Evolutionary conservation across 2,329 filamentous ascomycete species (phyloP).

Genomic region (Pseudocercospora fijiensis): DNA sequence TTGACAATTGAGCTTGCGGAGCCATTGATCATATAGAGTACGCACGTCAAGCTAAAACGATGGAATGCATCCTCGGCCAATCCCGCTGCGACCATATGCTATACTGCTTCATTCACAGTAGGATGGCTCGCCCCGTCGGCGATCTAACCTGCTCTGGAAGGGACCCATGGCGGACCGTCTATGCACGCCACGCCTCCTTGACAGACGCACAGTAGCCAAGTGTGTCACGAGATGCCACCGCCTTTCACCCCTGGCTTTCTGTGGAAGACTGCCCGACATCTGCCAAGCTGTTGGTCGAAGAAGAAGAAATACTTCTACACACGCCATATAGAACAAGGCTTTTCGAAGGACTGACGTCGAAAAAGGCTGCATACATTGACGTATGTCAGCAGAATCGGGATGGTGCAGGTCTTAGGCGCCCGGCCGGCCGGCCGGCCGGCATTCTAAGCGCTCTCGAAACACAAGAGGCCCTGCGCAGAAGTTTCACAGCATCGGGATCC

Average conservation of each 20-base stretch:
- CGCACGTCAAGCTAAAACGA: not conserved
- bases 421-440: not conserved
- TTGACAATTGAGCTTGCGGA: not conserved
- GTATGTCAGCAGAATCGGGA: not conserved
- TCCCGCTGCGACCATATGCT: not conserved
- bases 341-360: not conserved
- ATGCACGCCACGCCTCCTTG: not conserved
- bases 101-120: not conserved
- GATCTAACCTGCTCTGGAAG: not conserved
- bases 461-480: not conserved
- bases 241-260: not conserved
- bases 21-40: not conserved
- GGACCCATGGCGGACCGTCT: not conserved
- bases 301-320: not conserved
- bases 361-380: not conserved
- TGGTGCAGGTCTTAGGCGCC: not conserved
- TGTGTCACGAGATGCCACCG: not conserved
- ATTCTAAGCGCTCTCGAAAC: not conserved
- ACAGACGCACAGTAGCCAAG: not conserved
- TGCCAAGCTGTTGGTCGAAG: not conserved
- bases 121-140: not conserved
- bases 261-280: not conserved
- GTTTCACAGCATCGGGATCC: not conserved
- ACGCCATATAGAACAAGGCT: not conserved
- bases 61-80: not conserved